These are phyloP conservation scores for Parathielavia hyrcaniae DNA, from an alignment of 495 filamentous ascomycete species.

Conservation along the genomic window DNA sequence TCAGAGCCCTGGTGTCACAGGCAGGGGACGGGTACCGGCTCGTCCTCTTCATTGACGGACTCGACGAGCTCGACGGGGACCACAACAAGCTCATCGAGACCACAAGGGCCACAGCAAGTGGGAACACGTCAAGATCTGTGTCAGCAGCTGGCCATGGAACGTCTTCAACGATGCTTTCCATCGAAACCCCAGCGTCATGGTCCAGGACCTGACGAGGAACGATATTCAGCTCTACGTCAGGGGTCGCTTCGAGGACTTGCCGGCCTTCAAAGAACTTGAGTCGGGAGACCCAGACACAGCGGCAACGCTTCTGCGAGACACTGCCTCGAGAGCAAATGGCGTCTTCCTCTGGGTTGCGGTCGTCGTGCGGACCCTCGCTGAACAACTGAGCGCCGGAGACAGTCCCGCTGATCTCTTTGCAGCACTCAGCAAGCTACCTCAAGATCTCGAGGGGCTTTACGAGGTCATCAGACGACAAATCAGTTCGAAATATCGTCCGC, in stretches of 20 bases:
- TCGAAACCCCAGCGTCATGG: constrained; percentile 24
- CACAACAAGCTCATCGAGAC: constrained; percentile 26
- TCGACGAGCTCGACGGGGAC: constrained; percentile 36
- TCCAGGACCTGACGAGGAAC: constrained; percentile 30
- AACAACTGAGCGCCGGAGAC: constrained; percentile 21
- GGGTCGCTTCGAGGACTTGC: constrained; percentile 15
- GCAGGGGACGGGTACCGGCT: neutral
- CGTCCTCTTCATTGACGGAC: constrained; percentile 25
- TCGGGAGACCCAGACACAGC: neutral
- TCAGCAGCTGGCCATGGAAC: constrained; percentile 34
- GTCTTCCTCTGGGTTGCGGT: constrained; percentile 34
- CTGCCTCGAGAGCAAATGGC: constrained; percentile 23
- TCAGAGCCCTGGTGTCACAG: neutral
- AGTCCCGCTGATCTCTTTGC: constrained; percentile 21
- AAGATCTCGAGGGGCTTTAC: constrained; percentile 24
- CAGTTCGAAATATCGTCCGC: constrained; percentile 24
- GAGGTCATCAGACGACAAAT: constrained; percentile 22
- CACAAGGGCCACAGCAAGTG: neutral
- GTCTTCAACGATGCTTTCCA: constrained; percentile 27
- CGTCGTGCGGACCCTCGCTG: constrained; percentile 24
- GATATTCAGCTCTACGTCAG: constrained; percentile 31
- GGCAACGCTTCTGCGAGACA: constrained; percentile 11
- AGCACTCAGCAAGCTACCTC: constrained; percentile 21
- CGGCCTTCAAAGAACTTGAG: constrained; percentile 14
- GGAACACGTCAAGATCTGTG: constrained; percentile 30